Evolutionary conservation across 2,329 filamentous ascomycete species (phyloP).

Genomic region (Ilyonectria destructans): DNA sequence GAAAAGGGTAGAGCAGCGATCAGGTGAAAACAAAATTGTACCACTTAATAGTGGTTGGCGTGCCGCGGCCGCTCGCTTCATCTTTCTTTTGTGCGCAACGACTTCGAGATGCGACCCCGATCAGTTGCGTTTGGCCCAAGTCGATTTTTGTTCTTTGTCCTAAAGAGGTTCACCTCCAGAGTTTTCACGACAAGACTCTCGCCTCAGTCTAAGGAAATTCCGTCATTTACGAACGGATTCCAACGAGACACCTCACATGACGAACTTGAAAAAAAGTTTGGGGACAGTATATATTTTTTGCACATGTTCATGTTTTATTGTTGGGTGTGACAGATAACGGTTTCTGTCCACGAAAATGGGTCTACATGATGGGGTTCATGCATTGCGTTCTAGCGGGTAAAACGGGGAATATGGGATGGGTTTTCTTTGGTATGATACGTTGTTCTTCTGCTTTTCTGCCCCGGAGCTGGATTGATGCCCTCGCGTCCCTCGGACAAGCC

Average conservation of each 20-base stretch:
- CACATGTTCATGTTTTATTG: conserved; percentile 44
- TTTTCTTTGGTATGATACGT: conserved; percentile 40
- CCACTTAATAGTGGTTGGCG: conserved; percentile 33
- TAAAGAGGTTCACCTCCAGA: conserved; percentile 23
- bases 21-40: conserved; percentile 24
- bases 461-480: conserved; percentile 22
- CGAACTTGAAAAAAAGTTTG: conserved; percentile 47
- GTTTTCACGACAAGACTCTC: neutral
- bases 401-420: conserved; percentile 48
- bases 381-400: conserved; percentile 58
- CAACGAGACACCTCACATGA: conserved; percentile 18
- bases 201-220: neutral
- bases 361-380: conserved; percentile 55
- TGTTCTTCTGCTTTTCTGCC: conserved; percentile 35
- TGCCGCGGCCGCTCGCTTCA: conserved; percentile 33
- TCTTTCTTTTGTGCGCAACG: conserved; percentile 38
- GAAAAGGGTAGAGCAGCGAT: conserved; percentile 20
- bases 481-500: conserved; percentile 31
- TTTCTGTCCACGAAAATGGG: conserved; percentile 50
- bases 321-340: conserved; percentile 41
- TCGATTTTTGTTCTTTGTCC: conserved; percentile 34
- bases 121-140: conserved; percentile 23
- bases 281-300: conserved; percentile 51
- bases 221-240: neutral
- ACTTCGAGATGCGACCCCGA: conserved; percentile 28